These are phyloP conservation scores for Elsinoe australis DNA, from an alignment of 2,329 filamentous ascomycete genomes.

Conservation along the genomic window DNA sequence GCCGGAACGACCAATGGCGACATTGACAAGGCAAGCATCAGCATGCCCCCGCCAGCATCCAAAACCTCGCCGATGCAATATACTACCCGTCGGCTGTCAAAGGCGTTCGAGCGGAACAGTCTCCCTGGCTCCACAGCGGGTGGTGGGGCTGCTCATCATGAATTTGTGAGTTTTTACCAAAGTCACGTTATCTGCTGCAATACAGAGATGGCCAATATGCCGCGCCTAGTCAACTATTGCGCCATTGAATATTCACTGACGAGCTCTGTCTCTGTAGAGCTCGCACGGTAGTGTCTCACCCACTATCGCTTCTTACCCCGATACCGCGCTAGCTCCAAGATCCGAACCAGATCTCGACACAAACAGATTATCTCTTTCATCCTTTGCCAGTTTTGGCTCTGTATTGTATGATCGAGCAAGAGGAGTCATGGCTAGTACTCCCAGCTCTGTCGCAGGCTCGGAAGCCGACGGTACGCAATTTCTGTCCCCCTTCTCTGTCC, in stretches of 20 bases:
- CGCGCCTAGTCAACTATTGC: conserved; percentile 50
- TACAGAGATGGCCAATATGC: too few relatives aligned
- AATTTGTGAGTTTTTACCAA: conserved; percentile 4
- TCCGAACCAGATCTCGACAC: conserved; percentile 36
- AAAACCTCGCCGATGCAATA: conserved; percentile 30
- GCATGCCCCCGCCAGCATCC: conserved; percentile 51
- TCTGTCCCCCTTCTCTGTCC: not conserved
- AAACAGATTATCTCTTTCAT: conserved; percentile 66
- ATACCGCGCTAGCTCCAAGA: conserved; percentile 34
- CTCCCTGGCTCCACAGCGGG: conserved; percentile 21
- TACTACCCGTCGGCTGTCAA: conserved; percentile 35
- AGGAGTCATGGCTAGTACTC: conserved; percentile 40
- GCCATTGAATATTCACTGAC: conserved; percentile 58
- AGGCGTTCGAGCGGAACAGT: conserved; percentile 38
- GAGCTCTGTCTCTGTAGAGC: conserved; percentile 45
- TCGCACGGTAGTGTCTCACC: conserved; percentile 21
- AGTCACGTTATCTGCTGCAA: too few relatives aligned
- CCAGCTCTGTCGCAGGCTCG: conserved; percentile 39
- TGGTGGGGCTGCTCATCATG: conserved; percentile 6
- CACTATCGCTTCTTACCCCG: conserved; percentile 34
- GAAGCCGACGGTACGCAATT: conserved; percentile 36
- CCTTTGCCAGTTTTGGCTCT: conserved; percentile 62
- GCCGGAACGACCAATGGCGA: conserved; percentile 51
- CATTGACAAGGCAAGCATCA: conserved; percentile 54
- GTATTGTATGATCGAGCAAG: conserved; percentile 47